These are phyloP conservation scores for Paraphaeosphaeria minitans DNA, from an alignment of 2,329 filamentous ascomycete species.

Conservation along the genomic window DNA sequence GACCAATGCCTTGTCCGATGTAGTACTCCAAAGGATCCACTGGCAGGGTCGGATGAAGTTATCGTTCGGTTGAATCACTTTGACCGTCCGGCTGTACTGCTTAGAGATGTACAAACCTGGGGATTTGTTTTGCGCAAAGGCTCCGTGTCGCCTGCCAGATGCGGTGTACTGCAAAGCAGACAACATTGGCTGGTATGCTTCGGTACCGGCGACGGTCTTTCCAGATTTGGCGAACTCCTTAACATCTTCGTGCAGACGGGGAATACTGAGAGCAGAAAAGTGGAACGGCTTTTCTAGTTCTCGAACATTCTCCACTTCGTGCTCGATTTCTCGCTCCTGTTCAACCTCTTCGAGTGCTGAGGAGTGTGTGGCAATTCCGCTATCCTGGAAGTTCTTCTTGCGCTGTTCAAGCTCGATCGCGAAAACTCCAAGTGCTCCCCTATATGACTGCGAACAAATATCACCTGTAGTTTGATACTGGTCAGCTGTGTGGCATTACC, in stretches of 20 bases:
- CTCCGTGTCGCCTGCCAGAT: conserved; percentile 43
- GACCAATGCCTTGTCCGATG: conserved; percentile 57
- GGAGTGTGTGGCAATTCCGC: conserved; percentile 51
- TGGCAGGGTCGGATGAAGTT: conserved; percentile 58
- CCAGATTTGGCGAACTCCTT: conserved; percentile 55
- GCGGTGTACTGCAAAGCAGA: conserved; percentile 48
- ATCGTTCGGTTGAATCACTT: conserved; percentile 45
- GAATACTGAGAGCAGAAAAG: conserved; percentile 50
- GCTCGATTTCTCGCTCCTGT: conserved; percentile 63
- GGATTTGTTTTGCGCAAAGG: conserved; percentile 20
- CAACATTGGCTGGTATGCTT: conserved; percentile 52
- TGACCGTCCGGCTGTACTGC: conserved; percentile 58
- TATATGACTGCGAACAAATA: conserved; percentile 22
- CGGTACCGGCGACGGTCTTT: conserved; percentile 43
- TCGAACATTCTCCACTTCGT: conserved; percentile 63
- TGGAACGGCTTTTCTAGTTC: conserved; percentile 57
- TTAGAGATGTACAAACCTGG: conserved; percentile 48
- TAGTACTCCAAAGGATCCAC: conserved; percentile 65
- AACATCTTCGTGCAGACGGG: conserved; percentile 56
- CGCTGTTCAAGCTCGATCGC: conserved; percentile 45
- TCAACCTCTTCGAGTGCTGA: conserved; percentile 65
- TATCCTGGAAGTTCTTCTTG: conserved; percentile 49
- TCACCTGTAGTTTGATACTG: not conserved
- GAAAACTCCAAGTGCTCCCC: conserved; percentile 20
- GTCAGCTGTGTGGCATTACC: not conserved